These are phyloP conservation scores for Cruciata laevipes DNA, from an alignment of 257 asterid genomes.

Conservation along the genomic window DNA sequence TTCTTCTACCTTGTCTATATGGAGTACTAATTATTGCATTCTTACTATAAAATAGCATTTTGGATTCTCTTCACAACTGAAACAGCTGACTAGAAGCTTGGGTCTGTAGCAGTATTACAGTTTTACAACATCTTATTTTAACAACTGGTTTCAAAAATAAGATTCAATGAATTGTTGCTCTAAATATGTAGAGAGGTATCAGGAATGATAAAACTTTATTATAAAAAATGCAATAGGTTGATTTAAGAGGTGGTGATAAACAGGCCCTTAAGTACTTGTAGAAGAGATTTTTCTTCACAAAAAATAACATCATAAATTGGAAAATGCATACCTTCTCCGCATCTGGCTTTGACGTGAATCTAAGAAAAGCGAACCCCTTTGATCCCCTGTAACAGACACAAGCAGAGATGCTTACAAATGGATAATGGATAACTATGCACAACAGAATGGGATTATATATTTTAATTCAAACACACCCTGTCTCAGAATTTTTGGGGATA, in stretches of 20 bases:
- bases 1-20: background rate
- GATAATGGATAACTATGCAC: background rate
- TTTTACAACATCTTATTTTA: background rate
- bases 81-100: background rate
- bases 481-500: conserved; percentile 77
- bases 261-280: too few relatives aligned
- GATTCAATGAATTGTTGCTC: background rate
- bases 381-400: conserved; percentile 46
- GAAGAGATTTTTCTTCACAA: background rate
- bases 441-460: background rate
- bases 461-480: conserved; percentile 40
- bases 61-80: background rate
- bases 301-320: background rate
- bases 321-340: conserved; percentile 60
- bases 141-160: background rate
- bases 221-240: background rate
- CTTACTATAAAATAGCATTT: background rate
- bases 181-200: background rate
- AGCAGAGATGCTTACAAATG: conserved; percentile 9
- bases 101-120: background rate
- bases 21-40: background rate
- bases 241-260: background rate
- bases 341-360: conserved; percentile 78
- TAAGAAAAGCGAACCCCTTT: conserved; percentile 92
- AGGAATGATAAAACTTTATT: background rate